A percentile compares a stretch with the other conserved stretches of the same genome.
Conservation (phyloP, 2,329 filamentous ascomycete species). For the Torrubiellomyces zombiae region DNA sequence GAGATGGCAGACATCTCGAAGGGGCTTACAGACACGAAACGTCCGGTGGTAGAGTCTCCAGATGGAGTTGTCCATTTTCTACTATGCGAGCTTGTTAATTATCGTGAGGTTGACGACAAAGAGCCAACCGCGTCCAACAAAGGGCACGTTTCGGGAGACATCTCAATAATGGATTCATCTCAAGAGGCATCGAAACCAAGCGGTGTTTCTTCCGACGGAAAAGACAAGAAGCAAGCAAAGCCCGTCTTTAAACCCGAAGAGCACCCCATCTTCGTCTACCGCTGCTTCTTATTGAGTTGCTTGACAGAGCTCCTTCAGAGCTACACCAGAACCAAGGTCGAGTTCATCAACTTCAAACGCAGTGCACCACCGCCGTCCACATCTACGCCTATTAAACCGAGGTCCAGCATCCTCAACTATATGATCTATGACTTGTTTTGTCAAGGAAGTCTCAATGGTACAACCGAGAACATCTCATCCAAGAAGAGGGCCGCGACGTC, state of each 20-base stretch:
- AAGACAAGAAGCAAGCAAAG: slow-evolving; percentile 51
- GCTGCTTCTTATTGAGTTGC: slow-evolving; percentile 87
- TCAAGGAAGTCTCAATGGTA: slow-evolving; percentile 42
- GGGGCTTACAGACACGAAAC: slow-evolving; percentile 48
- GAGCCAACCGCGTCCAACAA: slow-evolving; percentile 33
- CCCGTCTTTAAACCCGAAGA: slow-evolving; percentile 75
- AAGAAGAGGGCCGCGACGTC: slow-evolving; percentile 83
- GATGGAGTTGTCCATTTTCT: slow-evolving; percentile 94
- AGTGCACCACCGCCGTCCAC: slow-evolving; percentile 72
- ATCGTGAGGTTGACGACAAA: slow-evolving; percentile 82
- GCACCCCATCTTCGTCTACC: slow-evolving; percentile 90
- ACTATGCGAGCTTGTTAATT: slow-evolving; percentile 79
- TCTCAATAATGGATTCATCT: slow-evolving; percentile 12
- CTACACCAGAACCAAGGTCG: slow-evolving; percentile 89
- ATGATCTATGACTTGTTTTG: slow-evolving; percentile 64
- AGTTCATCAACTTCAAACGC: slow-evolving; percentile 98
- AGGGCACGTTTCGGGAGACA: slow-evolving; percentile 20
- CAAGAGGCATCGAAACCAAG: slow-evolving; percentile 16
- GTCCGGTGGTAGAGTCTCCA: slow-evolving; percentile 76
- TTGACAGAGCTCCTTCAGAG: slow-evolving; percentile 78
- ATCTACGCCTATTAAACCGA: slow-evolving; percentile 81
- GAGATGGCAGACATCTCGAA: slow-evolving; percentile 51
- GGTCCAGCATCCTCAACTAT: slow-evolving; percentile 86
- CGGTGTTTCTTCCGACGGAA: slow-evolving; percentile 18
- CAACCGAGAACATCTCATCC: slow-evolving; percentile 55